Percentiles rank a stretch among this genome's conserved stretches.
These are phyloP conservation scores for Epichloe glyceriae DNA, from an alignment of 2,329 filamentous ascomycete species.

Conservation along the genomic window DNA sequence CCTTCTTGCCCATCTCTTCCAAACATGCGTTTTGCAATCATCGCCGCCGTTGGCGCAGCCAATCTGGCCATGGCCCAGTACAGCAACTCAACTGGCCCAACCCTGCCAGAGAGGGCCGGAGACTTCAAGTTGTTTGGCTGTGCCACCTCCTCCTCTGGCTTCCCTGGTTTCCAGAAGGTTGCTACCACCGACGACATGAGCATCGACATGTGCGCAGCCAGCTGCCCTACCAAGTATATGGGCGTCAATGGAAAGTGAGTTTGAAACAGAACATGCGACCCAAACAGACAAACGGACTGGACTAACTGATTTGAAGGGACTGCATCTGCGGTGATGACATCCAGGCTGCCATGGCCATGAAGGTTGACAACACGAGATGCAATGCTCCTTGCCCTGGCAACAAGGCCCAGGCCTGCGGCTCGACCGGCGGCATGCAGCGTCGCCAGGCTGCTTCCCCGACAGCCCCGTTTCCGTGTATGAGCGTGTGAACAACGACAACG, in stretches of 20 bases:
- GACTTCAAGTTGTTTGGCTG: slow-evolving; percentile 17
- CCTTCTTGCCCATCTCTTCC: slow-evolving; percentile 10
- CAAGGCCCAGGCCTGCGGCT: slow-evolving; percentile 14
- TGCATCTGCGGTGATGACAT: slow-evolving; percentile 18
- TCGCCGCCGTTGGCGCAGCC: slow-evolving; percentile 19
- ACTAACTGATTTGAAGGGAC: slow-evolving; percentile 9
- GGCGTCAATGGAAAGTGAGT: slow-evolving; percentile 15
- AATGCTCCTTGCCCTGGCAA: slow-evolving; percentile 17
- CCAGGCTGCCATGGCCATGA: slow-evolving; percentile 2
- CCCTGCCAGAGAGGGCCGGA: slow-evolving; percentile 10
- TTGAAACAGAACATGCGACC: neutral
- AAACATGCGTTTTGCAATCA: slow-evolving; percentile 18
- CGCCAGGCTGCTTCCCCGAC: neutral
- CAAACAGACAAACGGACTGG: neutral
- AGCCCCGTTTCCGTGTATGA: slow-evolving; percentile 3
- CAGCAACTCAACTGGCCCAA: slow-evolving; percentile 3
- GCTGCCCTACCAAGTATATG: slow-evolving; percentile 14
- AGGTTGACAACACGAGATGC: slow-evolving; percentile 12
- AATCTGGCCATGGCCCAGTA: slow-evolving; percentile 16
- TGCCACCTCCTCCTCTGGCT: slow-evolving; percentile 9
- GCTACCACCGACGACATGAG: slow-evolving; percentile 9
- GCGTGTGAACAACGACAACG: neutral
- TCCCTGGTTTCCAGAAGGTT: slow-evolving; percentile 13
- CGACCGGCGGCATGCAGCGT: neutral
- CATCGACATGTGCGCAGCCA: slow-evolving; percentile 14